phyloP scores from a whole-genome alignment of 1,284 basidiomycete species.

The Apiotrichum sp. region DNA sequence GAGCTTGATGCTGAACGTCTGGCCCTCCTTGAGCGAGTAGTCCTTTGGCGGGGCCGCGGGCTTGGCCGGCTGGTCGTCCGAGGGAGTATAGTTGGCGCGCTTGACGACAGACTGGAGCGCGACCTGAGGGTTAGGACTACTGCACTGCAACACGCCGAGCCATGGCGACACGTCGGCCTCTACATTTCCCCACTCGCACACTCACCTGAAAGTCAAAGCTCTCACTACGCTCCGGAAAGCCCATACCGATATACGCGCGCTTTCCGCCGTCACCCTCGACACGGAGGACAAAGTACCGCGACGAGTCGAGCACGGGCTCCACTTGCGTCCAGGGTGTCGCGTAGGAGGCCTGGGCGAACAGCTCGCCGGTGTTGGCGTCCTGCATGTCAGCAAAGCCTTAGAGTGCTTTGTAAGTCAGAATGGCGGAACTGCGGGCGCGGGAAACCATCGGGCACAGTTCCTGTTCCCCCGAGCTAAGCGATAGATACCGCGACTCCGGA shows the following conservation, averaged over 20 bases:
- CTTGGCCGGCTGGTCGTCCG: slow-evolving; percentile 22
- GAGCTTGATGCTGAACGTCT: slow-evolving; percentile 87
- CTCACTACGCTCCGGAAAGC: slow-evolving; percentile 83
- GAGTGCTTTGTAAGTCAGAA: too few species aligned
- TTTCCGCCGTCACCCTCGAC: slow-evolving; percentile 74
- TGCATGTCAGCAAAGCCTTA: slow-evolving; percentile 9
- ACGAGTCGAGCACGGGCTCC: slow-evolving; percentile 92
- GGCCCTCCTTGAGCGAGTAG: slow-evolving; percentile 90
- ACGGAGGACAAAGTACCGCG: slow-evolving; percentile 88
- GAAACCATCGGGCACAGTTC: too few species aligned
- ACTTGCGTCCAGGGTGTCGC: slow-evolving; percentile 69
- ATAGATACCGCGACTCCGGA: background rate
- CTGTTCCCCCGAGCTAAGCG: background rate
- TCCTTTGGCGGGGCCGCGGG: slow-evolving; percentile 83
- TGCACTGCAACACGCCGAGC: slow-evolving; percentile 54
- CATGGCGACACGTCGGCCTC: background rate
- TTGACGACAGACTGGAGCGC: slow-evolving; percentile 94
- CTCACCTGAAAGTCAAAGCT: slow-evolving; percentile 72
- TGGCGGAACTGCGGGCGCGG: background rate
- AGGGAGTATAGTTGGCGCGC: slow-evolving; percentile 49
- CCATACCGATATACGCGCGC: slow-evolving; percentile 89
- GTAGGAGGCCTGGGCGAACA: slow-evolving; percentile 90
- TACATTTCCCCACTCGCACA: background rate
- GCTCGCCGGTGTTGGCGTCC: slow-evolving; percentile 44
- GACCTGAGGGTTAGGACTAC: slow-evolving; percentile 49